These are phyloP conservation scores for Suillus occidentalis DNA, from an alignment of 768 basidiomycete genomes.

Conservation along the genomic window DNA sequence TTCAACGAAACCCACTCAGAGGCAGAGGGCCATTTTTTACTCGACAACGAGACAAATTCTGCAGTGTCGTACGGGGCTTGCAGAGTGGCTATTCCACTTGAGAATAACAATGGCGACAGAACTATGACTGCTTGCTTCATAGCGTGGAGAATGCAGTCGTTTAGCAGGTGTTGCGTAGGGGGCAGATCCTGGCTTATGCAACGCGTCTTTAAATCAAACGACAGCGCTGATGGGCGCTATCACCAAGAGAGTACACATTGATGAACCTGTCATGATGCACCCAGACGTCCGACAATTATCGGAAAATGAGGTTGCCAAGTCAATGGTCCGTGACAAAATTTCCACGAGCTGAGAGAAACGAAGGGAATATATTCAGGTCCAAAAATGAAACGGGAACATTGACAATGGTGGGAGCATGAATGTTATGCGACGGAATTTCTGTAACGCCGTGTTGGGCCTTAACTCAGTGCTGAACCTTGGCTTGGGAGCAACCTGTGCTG, in stretches of 20 bases:
- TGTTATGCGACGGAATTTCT: not conserved
- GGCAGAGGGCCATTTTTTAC: conserved; percentile 12
- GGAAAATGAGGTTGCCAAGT: not conserved
- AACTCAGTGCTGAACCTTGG: not conserved
- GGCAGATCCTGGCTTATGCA: not conserved
- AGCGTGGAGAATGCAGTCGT: not conserved
- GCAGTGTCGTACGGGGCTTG: conserved; percentile 3
- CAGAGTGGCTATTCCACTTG: not conserved
- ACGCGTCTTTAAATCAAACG: not conserved
- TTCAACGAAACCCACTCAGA: conserved; percentile 16
- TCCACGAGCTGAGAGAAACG: not conserved
- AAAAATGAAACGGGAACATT: not conserved
- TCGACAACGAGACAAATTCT: conserved; percentile 1
- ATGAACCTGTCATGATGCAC: not conserved
- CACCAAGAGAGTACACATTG: not conserved
- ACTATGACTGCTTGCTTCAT: not conserved
- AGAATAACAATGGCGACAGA: not conserved
- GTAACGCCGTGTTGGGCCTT: not conserved
- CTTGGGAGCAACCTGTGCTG: not conserved
- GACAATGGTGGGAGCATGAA: not conserved
- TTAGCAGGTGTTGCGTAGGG: not conserved
- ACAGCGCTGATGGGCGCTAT: not conserved
- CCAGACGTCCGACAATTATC: not conserved
- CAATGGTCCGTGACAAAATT: not conserved
- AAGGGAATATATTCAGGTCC: not conserved